phyloP scores from a whole-genome alignment of 208 protist genomes.

The Acanthamoeba lugdunensis region DNA sequence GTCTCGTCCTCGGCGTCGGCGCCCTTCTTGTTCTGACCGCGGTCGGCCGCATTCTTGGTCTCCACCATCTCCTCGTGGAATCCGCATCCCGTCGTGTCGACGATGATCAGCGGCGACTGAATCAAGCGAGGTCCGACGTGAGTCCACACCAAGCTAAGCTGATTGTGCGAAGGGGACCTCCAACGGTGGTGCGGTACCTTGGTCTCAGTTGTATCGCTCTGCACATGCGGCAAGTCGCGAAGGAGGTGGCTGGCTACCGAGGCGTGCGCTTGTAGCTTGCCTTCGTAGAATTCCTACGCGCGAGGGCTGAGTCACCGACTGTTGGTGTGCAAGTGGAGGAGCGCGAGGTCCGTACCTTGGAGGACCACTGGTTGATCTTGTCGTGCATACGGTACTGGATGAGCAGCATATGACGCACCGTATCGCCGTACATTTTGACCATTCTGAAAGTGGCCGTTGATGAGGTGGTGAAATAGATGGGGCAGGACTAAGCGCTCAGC shows the following conservation, averaged over 20 bases:
- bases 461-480: background rate
- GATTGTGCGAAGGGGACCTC: background rate
- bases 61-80: constrained; percentile 73
- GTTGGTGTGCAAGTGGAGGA: background rate
- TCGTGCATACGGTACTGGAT: constrained; percentile 84
- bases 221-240: constrained; percentile 53
- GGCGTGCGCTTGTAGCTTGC: constrained; percentile 70
- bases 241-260: constrained; percentile 76
- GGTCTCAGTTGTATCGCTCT: background rate
- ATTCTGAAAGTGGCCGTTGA: background rate
- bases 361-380: constrained; percentile 82
- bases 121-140: background rate
- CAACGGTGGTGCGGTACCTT: background rate
- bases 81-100: constrained; percentile 80
- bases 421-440: constrained; percentile 73
- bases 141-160: background rate
- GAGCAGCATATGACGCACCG: constrained; percentile 69
- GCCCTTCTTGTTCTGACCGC: constrained; percentile 35
- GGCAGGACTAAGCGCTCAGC: background rate
- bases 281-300: constrained; percentile 76
- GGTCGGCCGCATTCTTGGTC: background rate
- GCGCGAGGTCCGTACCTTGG: constrained; percentile 27
- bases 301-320: background rate
- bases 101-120: constrained; percentile 70
- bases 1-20: background rate